These are phyloP conservation scores for Apiospora koreana DNA, from an alignment of 2,329 filamentous ascomycete species.

Conservation along the genomic window DNA sequence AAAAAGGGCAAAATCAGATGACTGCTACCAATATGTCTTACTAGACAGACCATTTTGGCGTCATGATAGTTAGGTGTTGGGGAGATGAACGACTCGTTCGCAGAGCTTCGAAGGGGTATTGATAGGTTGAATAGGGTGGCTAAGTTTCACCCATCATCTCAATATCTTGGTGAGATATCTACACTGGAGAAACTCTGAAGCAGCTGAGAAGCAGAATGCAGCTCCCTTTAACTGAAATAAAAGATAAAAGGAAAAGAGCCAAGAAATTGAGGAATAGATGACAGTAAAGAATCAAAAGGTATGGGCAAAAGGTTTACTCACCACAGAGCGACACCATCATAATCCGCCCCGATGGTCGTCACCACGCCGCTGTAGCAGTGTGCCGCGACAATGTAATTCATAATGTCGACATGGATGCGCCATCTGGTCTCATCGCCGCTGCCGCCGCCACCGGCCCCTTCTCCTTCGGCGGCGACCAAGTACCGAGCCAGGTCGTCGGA, in stretches of 20 bases:
- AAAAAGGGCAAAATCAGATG: not conserved
- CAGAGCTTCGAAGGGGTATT: not conserved
- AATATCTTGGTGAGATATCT: not conserved
- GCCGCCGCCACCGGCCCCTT: conserved; percentile 39
- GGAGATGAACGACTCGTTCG: not conserved
- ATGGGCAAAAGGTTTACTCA: conserved; percentile 41
- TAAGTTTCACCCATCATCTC: not conserved
- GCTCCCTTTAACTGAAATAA: no score
- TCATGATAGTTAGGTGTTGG: not conserved
- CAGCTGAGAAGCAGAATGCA: no score
- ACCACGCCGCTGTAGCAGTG: conserved; percentile 75
- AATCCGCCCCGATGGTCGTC: conserved; percentile 72
- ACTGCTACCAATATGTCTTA: not conserved
- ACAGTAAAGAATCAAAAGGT: not conserved
- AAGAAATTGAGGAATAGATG: not conserved
- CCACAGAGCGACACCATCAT: conserved; percentile 79
- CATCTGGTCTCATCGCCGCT: conserved; percentile 62
- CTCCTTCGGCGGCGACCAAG: conserved; percentile 71
- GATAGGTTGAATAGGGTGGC: not conserved
- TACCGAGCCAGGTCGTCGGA: conserved; percentile 75
- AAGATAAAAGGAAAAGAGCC: not conserved
- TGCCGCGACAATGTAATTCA: conserved; percentile 76
- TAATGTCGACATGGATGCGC: conserved; percentile 74
- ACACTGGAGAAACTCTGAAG: not conserved
- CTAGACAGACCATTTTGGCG: not conserved